These are phyloP conservation scores for Phoma herbarum DNA, from an alignment of 2,329 filamentous ascomycete genomes.

Conservation along the genomic window DNA sequence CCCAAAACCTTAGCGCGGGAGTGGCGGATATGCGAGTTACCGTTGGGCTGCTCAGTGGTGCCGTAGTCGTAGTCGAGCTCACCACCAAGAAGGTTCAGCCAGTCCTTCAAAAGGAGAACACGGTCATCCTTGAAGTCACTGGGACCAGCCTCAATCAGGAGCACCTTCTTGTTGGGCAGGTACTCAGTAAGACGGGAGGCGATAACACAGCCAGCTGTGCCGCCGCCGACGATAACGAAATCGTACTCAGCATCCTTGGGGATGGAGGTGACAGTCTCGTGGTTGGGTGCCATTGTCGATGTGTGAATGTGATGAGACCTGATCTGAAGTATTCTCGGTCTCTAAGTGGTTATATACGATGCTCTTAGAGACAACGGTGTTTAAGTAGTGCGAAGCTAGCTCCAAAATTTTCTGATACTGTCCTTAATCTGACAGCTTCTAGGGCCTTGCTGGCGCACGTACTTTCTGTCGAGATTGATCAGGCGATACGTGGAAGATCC, in stretches of 20 bases:
- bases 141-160: constrained; percentile 87
- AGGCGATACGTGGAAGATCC: constrained; percentile 19
- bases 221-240: constrained; percentile 86
- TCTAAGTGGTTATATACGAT: constrained; percentile 17
- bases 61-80: constrained; percentile 90
- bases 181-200: constrained; percentile 83
- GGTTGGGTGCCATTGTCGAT: constrained; percentile 56
- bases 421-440: constrained; percentile 19
- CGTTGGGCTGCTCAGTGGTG: constrained; percentile 88
- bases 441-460: constrained; percentile 16
- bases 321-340: constrained; percentile 1
- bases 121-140: constrained; percentile 89
- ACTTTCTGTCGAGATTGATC: constrained; percentile 11
- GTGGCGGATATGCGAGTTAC: constrained; percentile 91
- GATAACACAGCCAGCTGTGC: constrained; percentile 86
- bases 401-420: constrained; percentile 20
- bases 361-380: constrained; percentile 1
- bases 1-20: constrained; percentile 92
- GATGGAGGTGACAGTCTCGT: constrained; percentile 66
- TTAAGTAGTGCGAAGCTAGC: constrained; percentile 22
- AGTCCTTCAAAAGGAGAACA: constrained; percentile 85
- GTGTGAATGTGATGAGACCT: constrained; percentile 9
- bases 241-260: constrained; percentile 72
- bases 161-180: constrained; percentile 79
- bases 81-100: constrained; percentile 83